These are phyloP conservation scores for Talaromyces sp. DNA, from an alignment of 2,329 filamentous ascomycete genomes.

Conservation along the genomic window DNA sequence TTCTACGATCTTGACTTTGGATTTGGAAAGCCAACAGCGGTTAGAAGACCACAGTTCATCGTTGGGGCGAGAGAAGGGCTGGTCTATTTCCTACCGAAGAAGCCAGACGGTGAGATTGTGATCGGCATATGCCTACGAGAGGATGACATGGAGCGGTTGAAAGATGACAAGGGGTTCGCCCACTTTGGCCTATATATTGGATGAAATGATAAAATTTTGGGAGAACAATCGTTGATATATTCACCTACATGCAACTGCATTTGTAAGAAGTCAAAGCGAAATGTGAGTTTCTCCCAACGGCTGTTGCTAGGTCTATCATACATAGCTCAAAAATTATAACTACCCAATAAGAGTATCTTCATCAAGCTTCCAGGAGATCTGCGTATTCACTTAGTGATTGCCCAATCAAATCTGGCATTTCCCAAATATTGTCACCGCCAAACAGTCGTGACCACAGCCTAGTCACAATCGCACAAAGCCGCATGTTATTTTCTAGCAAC, in stretches of 20 bases:
- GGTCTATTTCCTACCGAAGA: constrained; percentile 48
- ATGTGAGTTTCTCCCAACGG: too few species aligned
- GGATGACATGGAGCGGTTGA: constrained; percentile 46
- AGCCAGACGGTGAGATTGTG: constrained; percentile 40
- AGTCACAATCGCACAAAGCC: constrained; percentile 26
- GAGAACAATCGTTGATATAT: too few species aligned
- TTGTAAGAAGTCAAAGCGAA: too few species aligned
- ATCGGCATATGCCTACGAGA: constrained; percentile 44
- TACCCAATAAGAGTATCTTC: too few species aligned
- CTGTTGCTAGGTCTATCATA: too few species aligned
- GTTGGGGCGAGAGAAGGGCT: constrained; percentile 41
- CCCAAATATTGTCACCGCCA: constrained; percentile 33
- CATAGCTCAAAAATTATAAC: not conserved
- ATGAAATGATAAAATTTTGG: constrained; percentile 10
- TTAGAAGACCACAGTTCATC: constrained; percentile 46
- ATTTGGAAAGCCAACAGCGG: constrained; percentile 44
- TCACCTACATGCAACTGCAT: too few species aligned
- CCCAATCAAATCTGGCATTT: constrained; percentile 32
- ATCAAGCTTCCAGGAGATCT: constrained; percentile 9
- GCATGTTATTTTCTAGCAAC: constrained; percentile 25
- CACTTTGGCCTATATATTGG: constrained; percentile 36
- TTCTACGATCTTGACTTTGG: constrained; percentile 48
- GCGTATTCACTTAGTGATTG: constrained; percentile 30
- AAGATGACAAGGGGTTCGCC: constrained; percentile 39
- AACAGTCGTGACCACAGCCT: constrained; percentile 32